A percentile compares a stretch with the other conserved stretches of the same genome.
Evolutionary conservation across 192 early-diverging fungal genomes (phyloP).

Genomic region (Pilaira anomala): DNA sequence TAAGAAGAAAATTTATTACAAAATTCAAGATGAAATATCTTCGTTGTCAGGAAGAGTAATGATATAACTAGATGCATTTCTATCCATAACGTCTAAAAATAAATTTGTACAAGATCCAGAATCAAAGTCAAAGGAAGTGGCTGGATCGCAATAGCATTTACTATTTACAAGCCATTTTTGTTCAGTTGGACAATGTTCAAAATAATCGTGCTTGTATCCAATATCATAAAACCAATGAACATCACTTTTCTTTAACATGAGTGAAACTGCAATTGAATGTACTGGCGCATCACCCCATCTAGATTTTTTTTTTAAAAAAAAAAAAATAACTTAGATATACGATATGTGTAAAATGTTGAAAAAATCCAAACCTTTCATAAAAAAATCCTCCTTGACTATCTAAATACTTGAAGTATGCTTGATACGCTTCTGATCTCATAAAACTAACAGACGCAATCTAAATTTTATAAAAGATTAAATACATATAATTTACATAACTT

Average conservation of each 20-base stretch:
- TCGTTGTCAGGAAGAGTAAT: slow-evolving; percentile 17
- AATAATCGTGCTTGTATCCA: slow-evolving; percentile 55
- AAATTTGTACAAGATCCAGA: slow-evolving; percentile 15
- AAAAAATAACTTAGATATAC: background rate
- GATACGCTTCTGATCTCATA: slow-evolving; percentile 62
- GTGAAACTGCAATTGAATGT: slow-evolving; percentile 58
- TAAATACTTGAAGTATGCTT: slow-evolving; percentile 56
- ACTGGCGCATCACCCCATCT: slow-evolving; percentile 74
- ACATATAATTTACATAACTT: background rate
- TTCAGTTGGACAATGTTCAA: slow-evolving; percentile 41
- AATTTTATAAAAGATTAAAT: background rate
- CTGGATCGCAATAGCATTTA: slow-evolving; percentile 57
- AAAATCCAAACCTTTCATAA: background rate
- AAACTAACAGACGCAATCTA: slow-evolving; percentile 47
- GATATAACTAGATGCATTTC: slow-evolving; percentile 2
- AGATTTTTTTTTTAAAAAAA: slow-evolving; percentile 31
- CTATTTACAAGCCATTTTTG: slow-evolving; percentile 31
- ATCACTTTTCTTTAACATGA: slow-evolving; percentile 52
- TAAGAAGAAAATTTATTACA: background rate
- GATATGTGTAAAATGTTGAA: too few relatives aligned
- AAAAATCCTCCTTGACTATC: too few relatives aligned
- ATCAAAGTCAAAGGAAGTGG: slow-evolving; percentile 10
- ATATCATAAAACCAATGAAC: slow-evolving; percentile 73
- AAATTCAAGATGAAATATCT: background rate
- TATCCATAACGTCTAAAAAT: slow-evolving; percentile 20